Evolutionary conservation across 768 basidiomycete species (phyloP).

Genomic region (Amanita molliuscula): DNA sequence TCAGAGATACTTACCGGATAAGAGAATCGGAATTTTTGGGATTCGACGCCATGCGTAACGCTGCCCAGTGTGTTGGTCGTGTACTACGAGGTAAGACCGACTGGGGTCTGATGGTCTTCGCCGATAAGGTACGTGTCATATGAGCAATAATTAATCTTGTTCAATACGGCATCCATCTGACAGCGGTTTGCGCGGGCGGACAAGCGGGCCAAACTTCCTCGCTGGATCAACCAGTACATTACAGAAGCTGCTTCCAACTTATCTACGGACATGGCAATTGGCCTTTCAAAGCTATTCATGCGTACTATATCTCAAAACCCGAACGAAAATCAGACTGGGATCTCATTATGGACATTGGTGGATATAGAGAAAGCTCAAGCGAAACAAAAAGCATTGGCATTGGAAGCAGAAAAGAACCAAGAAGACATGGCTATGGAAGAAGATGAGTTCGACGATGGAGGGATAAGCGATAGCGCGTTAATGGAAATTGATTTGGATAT

Average conservation of each 20-base stretch:
- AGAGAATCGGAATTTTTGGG: slow-evolving; percentile 98
- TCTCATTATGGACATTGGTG: slow-evolving; percentile 91
- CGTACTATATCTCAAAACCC: slow-evolving; percentile 97
- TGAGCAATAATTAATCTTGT: background rate
- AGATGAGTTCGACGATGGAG: slow-evolving; percentile 62
- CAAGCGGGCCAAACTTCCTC: slow-evolving; percentile 90
- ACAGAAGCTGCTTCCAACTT: slow-evolving; percentile 97
- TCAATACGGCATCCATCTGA: background rate
- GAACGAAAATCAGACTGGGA: slow-evolving; percentile 90
- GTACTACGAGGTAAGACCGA: slow-evolving; percentile 98
- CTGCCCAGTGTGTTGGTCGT: slow-evolving; percentile 97
- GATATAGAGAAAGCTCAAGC: slow-evolving; percentile 82
- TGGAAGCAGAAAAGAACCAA: slow-evolving; percentile 34
- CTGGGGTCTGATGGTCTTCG: slow-evolving; percentile 99
- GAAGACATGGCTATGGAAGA: slow-evolving; percentile 26
- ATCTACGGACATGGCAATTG: slow-evolving; percentile 96
- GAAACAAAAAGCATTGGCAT: slow-evolving; percentile 61
- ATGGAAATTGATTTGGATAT: slow-evolving; percentile 45
- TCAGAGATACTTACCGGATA: slow-evolving; percentile 97
- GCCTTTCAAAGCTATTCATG: slow-evolving; percentile 93
- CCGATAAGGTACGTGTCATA: slow-evolving; percentile 71
- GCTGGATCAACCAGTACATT: slow-evolving; percentile 99
- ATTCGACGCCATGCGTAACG: slow-evolving; percentile 99
- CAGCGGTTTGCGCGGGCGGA: slow-evolving; percentile 89
- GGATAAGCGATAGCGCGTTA: slow-evolving; percentile 52